Evolutionary conservation across 1,284 basidiomycete genomes (phyloP).

Genomic region (Coriolopsis trogii): DNA sequence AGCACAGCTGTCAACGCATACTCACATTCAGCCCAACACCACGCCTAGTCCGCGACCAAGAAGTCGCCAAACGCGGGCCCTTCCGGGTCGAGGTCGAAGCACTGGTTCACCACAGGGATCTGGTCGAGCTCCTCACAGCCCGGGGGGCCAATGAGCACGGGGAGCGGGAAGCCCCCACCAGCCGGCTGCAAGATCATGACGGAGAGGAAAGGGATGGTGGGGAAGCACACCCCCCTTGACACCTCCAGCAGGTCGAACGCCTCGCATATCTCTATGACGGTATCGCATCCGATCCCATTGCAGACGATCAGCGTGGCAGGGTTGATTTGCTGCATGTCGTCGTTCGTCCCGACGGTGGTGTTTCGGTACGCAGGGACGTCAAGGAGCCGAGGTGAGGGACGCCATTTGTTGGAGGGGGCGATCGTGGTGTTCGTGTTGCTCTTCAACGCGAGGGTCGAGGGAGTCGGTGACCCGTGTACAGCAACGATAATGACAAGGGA

Average conservation of each 20-base stretch:
- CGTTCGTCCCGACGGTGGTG: background rate
- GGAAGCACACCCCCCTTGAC: background rate
- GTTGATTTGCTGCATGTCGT: background rate
- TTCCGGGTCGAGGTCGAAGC: too few relatives aligned
- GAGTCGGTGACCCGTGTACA: too few relatives aligned
- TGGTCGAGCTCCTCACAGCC: background rate
- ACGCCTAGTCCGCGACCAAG: too few relatives aligned
- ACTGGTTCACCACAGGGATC: background rate
- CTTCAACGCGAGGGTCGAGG: too few relatives aligned
- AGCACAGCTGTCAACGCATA: too few relatives aligned
- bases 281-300: background rate
- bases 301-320: background rate
- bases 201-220: background rate
- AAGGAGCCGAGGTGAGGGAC: too few relatives aligned
- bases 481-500: too few relatives aligned
- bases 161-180: background rate
- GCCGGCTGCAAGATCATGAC: background rate
- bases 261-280: background rate
- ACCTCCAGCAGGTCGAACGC: background rate
- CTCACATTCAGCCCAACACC: too few relatives aligned
- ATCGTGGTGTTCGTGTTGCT: too few relatives aligned
- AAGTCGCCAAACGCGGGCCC: too few relatives aligned
- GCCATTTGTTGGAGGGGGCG: too few relatives aligned
- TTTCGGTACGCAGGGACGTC: too few relatives aligned
- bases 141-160: background rate